phyloP scores from a whole-genome alignment of 768 basidiomycete genomes.

The Leccinum disarticulatum region DNA sequence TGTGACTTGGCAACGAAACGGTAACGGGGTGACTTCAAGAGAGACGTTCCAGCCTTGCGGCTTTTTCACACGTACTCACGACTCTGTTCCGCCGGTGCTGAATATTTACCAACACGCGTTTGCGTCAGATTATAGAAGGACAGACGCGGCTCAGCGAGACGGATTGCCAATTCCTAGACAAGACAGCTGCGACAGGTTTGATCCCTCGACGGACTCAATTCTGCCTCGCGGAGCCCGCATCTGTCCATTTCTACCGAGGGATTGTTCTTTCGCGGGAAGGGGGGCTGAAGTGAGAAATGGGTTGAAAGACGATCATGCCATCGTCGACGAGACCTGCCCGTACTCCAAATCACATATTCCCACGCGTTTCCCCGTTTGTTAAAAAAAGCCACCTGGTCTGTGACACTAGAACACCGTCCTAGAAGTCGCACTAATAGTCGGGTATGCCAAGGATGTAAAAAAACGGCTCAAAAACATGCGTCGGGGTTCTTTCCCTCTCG shows the following conservation, averaged over 20 bases:
- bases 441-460: neutral
- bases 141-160: neutral
- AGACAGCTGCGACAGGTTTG: neutral
- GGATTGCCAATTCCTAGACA: neutral
- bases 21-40: conserved; percentile 15
- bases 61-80: conserved; percentile 5
- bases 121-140: conserved; percentile 10
- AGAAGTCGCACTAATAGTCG: neutral
- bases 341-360: neutral
- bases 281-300: neutral
- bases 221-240: neutral
- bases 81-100: neutral
- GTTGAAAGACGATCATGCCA: neutral
- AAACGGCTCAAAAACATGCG: neutral
- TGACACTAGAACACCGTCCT: neutral
- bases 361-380: neutral
- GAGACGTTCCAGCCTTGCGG: neutral
- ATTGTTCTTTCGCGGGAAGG: neutral
- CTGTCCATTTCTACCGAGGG: neutral
- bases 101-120: conserved; percentile 10
- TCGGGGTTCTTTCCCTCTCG: neutral
- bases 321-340: neutral
- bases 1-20: conserved; percentile 15
- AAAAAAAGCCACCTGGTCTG: neutral
- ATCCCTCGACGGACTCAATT: neutral